Evolutionary conservation across 179 eudicot genomes (phyloP).

Genomic region (Heliamphora pulchella): DNA sequence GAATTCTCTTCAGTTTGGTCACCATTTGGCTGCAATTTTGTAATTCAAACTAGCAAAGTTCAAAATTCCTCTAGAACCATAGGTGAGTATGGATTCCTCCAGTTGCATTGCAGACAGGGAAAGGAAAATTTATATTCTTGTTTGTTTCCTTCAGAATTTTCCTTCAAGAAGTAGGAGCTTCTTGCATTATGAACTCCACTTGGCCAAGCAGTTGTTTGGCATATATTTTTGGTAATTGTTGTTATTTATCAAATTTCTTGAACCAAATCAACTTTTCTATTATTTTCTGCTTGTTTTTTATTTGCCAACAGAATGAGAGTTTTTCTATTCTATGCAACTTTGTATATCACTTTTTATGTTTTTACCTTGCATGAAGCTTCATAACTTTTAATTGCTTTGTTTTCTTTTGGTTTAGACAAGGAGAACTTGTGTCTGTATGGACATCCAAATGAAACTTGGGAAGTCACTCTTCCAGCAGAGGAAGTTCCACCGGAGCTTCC

Average conservation of each 20-base stretch:
- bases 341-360: neutral
- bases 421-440: constrained; percentile 61
- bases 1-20: neutral
- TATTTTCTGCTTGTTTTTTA: neutral
- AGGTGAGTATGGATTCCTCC: neutral
- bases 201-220: neutral
- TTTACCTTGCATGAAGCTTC: neutral
- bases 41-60: too few relatives aligned
- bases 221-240: neutral
- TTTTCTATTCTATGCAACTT: neutral
- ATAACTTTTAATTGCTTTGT: neutral
- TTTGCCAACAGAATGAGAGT: too few relatives aligned
- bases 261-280: neutral
- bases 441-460: constrained; percentile 54
- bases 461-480: constrained; percentile 61
- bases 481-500: constrained; percentile 70
- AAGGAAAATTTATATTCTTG: neutral
- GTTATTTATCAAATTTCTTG: neutral
- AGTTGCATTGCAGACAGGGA: neutral
- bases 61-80: neutral
- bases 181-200: neutral
- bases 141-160: neutral
- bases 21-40: neutral
- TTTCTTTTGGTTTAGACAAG: constrained; percentile 31
- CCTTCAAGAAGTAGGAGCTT: neutral